Conservation (phyloP, 1,284 basidiomycete species). For the Cryptococcus sp. region DNA sequence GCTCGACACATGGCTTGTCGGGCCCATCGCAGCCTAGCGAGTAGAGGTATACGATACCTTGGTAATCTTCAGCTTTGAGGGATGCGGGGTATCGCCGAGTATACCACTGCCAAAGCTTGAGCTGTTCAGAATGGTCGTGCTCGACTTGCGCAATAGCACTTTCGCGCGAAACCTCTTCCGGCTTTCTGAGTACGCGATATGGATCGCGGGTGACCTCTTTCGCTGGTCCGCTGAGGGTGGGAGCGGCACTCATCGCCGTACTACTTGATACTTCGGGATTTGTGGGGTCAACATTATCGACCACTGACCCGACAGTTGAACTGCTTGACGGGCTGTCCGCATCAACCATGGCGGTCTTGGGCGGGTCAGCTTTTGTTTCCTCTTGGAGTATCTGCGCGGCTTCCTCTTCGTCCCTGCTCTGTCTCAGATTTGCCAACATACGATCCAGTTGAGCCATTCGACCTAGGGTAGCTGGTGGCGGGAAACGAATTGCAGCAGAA, state of each 20-base stretch:
- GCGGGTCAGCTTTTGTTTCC: slow-evolving; percentile 58
- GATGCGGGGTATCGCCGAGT: slow-evolving; percentile 76
- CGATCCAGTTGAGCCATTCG: slow-evolving; percentile 85
- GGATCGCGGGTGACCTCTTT: slow-evolving; percentile 36
- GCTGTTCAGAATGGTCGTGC: slow-evolving; percentile 78
- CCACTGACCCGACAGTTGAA: neutral
- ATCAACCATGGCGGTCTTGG: slow-evolving; percentile 14
- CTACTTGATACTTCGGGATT: slow-evolving; percentile 18
- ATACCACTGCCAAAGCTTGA: slow-evolving; percentile 90
- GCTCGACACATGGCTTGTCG: slow-evolving; percentile 56
- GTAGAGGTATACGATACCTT: slow-evolving; percentile 65
- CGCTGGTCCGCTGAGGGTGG: slow-evolving; percentile 1
- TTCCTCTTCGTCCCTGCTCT: slow-evolving; percentile 71
- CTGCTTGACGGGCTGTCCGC: slow-evolving; percentile 5
- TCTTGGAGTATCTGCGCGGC: slow-evolving; percentile 73
- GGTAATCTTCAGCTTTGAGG: slow-evolving; percentile 89
- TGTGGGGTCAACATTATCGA: slow-evolving; percentile 9
- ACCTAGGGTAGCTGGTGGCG: slow-evolving; percentile 81
- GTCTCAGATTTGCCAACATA: slow-evolving; percentile 65
- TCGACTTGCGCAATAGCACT: slow-evolving; percentile 70
- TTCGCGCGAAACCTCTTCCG: slow-evolving; percentile 64
- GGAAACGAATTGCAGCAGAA: slow-evolving; percentile 84
- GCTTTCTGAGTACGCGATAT: slow-evolving; percentile 43
- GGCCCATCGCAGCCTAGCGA: slow-evolving; percentile 50
- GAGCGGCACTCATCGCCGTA: slow-evolving; percentile 22